Percentiles rank a stretch among this genome's conserved stretches.
These are phyloP conservation scores for Globisporangium sylvaticum DNA, from an alignment of 352 stramenopile genomes.

Conservation along the genomic window DNA sequence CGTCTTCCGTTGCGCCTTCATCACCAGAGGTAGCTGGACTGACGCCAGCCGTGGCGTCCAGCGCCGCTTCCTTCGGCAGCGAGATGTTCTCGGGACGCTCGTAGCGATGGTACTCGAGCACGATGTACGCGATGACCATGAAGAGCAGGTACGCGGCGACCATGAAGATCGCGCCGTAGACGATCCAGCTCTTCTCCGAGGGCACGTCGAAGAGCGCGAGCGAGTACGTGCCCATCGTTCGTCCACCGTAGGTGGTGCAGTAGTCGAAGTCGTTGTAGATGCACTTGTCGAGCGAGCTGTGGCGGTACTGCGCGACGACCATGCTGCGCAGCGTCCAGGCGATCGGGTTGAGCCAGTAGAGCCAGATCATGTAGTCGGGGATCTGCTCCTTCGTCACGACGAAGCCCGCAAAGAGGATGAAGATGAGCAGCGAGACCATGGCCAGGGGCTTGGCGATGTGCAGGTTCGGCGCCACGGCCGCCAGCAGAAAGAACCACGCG, in stretches of 20 bases:
- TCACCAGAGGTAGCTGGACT: slow-evolving; percentile 7
- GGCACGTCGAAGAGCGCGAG: slow-evolving; percentile 46
- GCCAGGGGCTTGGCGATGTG: slow-evolving; percentile 54
- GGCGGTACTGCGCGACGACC: slow-evolving; percentile 46
- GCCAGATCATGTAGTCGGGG: slow-evolving; percentile 53
- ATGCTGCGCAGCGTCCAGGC: slow-evolving; percentile 46
- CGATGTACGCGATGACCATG: slow-evolving; percentile 42
- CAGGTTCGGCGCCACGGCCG: slow-evolving; percentile 31
- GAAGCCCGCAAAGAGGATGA: slow-evolving; percentile 68
- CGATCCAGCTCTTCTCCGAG: slow-evolving; percentile 38
- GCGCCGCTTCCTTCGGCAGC: slow-evolving; percentile 21
- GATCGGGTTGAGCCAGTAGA: slow-evolving; percentile 74
- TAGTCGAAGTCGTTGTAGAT: slow-evolving; percentile 37
- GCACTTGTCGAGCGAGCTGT: slow-evolving; percentile 30
- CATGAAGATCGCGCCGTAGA: slow-evolving; percentile 45
- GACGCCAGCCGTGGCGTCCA: neutral
- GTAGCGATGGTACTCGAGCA: slow-evolving; percentile 61
- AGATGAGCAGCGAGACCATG: slow-evolving; percentile 55
- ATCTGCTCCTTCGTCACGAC: slow-evolving; percentile 51
- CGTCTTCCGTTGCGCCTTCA: slow-evolving; percentile 7
- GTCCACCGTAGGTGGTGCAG: slow-evolving; percentile 27
- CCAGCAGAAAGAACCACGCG: slow-evolving; percentile 52
- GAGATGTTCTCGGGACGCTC: slow-evolving; percentile 49
- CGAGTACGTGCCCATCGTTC: slow-evolving; percentile 48
- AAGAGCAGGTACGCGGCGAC: slow-evolving; percentile 43